phyloP scores from a whole-genome alignment of 108 stramenopile genomes.

The Schizochytrium sp. region DNA sequence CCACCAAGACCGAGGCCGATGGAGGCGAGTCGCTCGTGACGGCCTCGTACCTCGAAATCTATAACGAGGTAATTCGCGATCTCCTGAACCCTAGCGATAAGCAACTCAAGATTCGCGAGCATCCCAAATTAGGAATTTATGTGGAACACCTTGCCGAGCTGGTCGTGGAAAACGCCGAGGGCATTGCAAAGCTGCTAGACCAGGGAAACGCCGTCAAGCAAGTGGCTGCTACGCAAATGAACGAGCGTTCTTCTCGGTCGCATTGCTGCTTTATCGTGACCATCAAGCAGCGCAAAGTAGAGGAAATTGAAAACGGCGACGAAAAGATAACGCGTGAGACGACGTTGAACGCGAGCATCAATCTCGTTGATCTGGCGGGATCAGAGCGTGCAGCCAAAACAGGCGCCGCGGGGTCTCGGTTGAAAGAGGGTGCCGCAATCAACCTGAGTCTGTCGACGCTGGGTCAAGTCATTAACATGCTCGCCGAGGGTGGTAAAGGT shows the following conservation, averaged over 20 bases:
- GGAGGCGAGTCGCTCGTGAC: constrained; percentile 1
- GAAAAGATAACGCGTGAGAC: not conserved
- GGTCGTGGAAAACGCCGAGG: constrained; percentile 63
- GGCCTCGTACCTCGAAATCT: constrained; percentile 88
- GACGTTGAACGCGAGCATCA: constrained; percentile 21
- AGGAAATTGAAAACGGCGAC: not conserved
- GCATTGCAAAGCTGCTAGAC: constrained; percentile 68
- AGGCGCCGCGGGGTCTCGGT: constrained; percentile 43
- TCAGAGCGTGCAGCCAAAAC: constrained; percentile 51
- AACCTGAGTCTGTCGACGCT: constrained; percentile 52
- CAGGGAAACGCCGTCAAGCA: constrained; percentile 55
- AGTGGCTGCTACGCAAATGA: constrained; percentile 57
- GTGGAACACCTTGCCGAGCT: constrained; percentile 62
- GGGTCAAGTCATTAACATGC: constrained; percentile 53
- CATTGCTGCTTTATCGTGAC: constrained; percentile 65
- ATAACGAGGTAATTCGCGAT: constrained; percentile 97
- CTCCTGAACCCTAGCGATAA: constrained; percentile 64
- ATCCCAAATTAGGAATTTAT: constrained; percentile 86
- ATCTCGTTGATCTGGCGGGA: constrained; percentile 47
- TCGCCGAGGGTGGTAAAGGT: constrained; percentile 41
- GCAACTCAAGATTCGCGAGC: constrained; percentile 70
- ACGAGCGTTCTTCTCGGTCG: constrained; percentile 42
- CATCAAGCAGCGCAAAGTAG: constrained; percentile 36
- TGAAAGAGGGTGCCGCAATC: constrained; percentile 59
- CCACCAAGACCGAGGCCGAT: not conserved